Percentiles rank a stretch among this genome's conserved stretches.
These are phyloP conservation scores for Apiospora sp. DNA, from an alignment of 2,329 filamentous ascomycete species.

Conservation along the genomic window DNA sequence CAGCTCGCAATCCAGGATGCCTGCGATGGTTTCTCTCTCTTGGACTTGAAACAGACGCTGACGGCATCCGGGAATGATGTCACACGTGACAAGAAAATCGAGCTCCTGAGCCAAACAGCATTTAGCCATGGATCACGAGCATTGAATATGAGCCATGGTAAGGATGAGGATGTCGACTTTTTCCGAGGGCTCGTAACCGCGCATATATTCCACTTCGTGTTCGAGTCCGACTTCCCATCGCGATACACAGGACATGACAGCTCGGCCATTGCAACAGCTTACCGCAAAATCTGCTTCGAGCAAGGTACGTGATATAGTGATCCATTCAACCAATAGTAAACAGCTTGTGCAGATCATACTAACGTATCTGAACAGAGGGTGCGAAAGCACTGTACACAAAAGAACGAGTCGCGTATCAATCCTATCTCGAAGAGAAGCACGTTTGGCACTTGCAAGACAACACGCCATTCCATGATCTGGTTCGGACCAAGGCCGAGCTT, in stretches of 20 bases:
- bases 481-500: neutral
- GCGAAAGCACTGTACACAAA: neutral
- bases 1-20: neutral
- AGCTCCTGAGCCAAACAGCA: neutral
- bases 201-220: neutral
- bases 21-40: neutral
- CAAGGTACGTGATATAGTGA: neutral
- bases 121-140: neutral
- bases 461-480: neutral
- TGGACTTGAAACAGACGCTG: neutral
- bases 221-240: neutral
- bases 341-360: neutral
- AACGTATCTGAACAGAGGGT: neutral
- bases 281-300: neutral
- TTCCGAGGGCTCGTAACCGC: neutral
- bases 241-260: neutral
- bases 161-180: neutral
- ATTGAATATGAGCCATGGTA: neutral
- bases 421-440: neutral
- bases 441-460: neutral
- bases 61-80: too few relatives aligned
- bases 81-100: neutral
- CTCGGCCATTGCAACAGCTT: neutral
- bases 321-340: neutral
- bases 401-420: neutral